These are phyloP conservation scores for Pestalotiopsis sp. DNA, from an alignment of 2,329 filamentous ascomycete species.

Conservation along the genomic window DNA sequence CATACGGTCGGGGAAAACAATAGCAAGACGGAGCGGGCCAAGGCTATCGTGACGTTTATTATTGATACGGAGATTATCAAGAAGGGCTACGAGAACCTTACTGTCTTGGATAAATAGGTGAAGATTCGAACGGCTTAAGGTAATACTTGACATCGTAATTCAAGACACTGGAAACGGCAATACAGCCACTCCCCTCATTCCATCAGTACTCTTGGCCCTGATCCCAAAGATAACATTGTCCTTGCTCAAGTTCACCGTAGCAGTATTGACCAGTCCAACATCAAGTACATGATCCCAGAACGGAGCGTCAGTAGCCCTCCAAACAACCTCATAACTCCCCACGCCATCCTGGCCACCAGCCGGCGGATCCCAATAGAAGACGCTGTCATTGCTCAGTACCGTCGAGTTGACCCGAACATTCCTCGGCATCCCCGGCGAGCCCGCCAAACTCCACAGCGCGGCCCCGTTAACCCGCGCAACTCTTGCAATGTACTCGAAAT, in stretches of 20 bases:
- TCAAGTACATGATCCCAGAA: constrained; percentile 52
- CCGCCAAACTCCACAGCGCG: constrained; percentile 55
- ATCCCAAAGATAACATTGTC: constrained; percentile 63
- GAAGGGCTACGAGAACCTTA: background rate
- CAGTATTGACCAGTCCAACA: constrained; percentile 49
- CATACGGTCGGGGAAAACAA: background rate
- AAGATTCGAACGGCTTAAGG: too few relatives aligned
- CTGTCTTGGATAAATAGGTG: background rate
- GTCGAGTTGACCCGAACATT: constrained; percentile 53
- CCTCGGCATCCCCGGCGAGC: constrained; percentile 50
- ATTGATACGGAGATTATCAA: background rate
- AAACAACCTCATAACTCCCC: constrained; percentile 58
- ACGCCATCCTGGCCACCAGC: constrained; percentile 32
- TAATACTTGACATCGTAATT: background rate
- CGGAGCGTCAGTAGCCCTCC: constrained; percentile 52
- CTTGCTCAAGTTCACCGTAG: constrained; percentile 53
- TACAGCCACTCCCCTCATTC: constrained; percentile 31
- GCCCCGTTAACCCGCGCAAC: constrained; percentile 59
- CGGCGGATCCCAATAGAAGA: constrained; percentile 52
- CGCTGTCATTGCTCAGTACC: constrained; percentile 50
- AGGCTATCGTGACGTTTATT: background rate
- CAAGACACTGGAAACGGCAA: constrained; percentile 29
- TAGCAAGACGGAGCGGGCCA: background rate
- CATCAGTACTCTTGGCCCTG: constrained; percentile 37
- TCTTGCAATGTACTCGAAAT: constrained; percentile 56